phyloP scores from a whole-genome alignment of 805 yeast species.

The Candida parachauliodes region DNA sequence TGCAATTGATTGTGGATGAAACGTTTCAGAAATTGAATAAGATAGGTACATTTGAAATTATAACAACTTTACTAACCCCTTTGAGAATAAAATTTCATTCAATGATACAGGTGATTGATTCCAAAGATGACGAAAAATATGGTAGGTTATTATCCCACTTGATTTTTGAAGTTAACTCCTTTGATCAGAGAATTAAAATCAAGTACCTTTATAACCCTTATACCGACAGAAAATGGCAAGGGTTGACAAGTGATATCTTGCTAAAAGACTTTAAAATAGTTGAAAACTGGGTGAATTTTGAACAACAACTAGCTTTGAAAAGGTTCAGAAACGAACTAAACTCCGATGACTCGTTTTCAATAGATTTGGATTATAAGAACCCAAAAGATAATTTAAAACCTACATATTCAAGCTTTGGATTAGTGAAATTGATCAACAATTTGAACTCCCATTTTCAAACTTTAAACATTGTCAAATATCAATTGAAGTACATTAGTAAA shows the following conservation, averaged over 20 bases:
- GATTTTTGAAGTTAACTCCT: slow-evolving; percentile 52
- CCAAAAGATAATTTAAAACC: slow-evolving; percentile 41
- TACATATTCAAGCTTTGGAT: slow-evolving; percentile 56
- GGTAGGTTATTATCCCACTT: slow-evolving; percentile 56
- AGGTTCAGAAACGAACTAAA: slow-evolving; percentile 47
- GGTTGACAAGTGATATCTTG: slow-evolving; percentile 42
- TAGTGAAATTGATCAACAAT: slow-evolving; percentile 55
- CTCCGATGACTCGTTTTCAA: slow-evolving; percentile 46
- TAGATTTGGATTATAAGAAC: slow-evolving; percentile 50
- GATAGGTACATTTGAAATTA: slow-evolving; percentile 34
- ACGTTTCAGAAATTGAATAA: slow-evolving; percentile 22
- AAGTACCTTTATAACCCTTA: slow-evolving; percentile 47
- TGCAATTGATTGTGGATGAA: slow-evolving; percentile 38
- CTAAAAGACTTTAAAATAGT: slow-evolving; percentile 19
- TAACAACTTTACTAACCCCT: slow-evolving; percentile 46
- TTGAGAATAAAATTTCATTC: slow-evolving; percentile 40
- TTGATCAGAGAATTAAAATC: slow-evolving; percentile 49
- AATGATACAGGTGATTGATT: slow-evolving; percentile 22
- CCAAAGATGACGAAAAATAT: slow-evolving; percentile 29
- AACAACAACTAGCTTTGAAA: slow-evolving; percentile 46
- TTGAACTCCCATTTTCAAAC: slow-evolving; percentile 53
- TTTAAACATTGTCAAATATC: slow-evolving; percentile 47
- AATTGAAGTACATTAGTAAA: slow-evolving; percentile 52
- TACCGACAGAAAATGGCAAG: slow-evolving; percentile 40
- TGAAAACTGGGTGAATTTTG: slow-evolving; percentile 50